These are phyloP conservation scores for Saccharum hybrid DNA, from an alignment of 202 grass and related monocot genomes.

Conservation along the genomic window DNA sequence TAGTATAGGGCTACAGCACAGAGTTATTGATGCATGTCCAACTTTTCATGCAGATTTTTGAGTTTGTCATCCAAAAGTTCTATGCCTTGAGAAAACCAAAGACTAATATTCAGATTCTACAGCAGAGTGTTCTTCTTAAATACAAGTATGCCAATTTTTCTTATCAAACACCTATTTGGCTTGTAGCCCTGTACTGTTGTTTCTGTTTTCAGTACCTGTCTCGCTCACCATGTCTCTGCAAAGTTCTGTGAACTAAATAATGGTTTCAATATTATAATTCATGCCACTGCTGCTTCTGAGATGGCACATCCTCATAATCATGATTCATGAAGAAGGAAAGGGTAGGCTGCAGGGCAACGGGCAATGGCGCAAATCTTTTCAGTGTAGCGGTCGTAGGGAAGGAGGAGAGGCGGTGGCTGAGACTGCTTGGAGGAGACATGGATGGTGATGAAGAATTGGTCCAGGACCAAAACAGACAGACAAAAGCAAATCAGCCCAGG, in stretches of 20 bases:
- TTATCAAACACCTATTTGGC: background rate
- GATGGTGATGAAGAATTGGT: background rate
- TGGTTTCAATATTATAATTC: constrained; percentile 1
- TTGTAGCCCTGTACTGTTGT: background rate
- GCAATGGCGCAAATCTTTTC: background rate
- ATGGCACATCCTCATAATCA: background rate
- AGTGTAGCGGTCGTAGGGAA: background rate
- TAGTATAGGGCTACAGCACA: constrained; percentile 25
- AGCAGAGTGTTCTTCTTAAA: constrained; percentile 91
- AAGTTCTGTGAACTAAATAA: background rate
- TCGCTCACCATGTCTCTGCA: background rate
- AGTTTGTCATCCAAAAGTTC: constrained; percentile 95
- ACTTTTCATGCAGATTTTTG: constrained; percentile 83
- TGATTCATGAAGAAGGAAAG: background rate
- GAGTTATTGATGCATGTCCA: constrained; percentile 40
- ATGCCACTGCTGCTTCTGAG: background rate
- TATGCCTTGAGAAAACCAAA: constrained; percentile 99
- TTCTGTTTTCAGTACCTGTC: background rate
- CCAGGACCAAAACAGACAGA: background rate
- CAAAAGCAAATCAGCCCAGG: background rate
- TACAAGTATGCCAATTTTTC: constrained; percentile 81
- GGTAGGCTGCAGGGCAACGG: background rate
- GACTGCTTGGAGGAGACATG: background rate
- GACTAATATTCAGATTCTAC: constrained; percentile 99
- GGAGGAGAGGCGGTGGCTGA: background rate